Evolutionary conservation across 306 rosid genomes (phyloP), one percentile per base, ranked within the genome.

Genomic region (Quercus alba): DNA sequence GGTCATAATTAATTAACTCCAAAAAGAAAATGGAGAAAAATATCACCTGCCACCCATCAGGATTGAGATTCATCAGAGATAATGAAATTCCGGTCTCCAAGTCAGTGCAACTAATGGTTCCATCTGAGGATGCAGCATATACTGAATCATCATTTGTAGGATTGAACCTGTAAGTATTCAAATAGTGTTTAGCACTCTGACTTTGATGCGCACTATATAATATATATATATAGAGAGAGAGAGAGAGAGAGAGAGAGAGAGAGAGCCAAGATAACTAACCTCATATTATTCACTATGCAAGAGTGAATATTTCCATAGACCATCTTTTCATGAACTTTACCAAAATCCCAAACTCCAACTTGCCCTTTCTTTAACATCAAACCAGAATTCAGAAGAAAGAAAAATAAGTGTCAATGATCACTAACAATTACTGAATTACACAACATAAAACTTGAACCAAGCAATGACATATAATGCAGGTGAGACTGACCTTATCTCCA

Each of bases 311-410:
- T 80, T 73, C 92, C 94, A 81, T 92, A 94, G 59, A 92, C 98
- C 54, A 89, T 83, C 83, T 86, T 92, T 86, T 94, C 98, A n/a
- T 92, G 75, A 33, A 94, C 94, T 77, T 85, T 92, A 63, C 17
- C 87, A 69, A 86, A 94, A 84, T 94, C 97, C 98, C 98, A 94
- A 49, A 94, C 91, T 86, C 98, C 98, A 87, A 94, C 86, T 87
- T 94, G 98, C 76, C 98, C 98, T 92, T 91, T 94, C 98, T 94
- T 86, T 72, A 75, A 30, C 61, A 77, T 75, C 58, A 81, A 75
- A 79, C 52, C 82, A 81, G 15, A 23, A 10, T 49, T 49, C 54
- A 49, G 54, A 49, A 49, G 23, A 72, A 69, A 67, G 5, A 30
- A 79, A 57, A 72, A 77, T 73, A 76, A 81, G 41, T 68, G 70